Evolutionary conservation across 2,329 filamentous ascomycete genomes (phyloP).

Genomic region (Xylaria sp.): DNA sequence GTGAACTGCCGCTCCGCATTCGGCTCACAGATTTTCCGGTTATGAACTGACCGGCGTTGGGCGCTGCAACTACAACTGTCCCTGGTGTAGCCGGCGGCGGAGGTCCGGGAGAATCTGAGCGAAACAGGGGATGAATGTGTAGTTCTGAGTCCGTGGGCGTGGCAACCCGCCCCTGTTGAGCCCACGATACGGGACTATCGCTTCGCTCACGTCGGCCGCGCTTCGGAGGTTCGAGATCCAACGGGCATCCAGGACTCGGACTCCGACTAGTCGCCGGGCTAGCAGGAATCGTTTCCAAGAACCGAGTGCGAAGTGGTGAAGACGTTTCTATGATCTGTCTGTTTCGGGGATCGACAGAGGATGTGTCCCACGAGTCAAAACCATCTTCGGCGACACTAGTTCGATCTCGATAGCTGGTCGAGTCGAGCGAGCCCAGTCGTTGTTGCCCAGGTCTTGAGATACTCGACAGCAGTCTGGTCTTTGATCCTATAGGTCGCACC

Average conservation of each 20-base stretch:
- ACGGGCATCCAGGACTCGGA: constrained; percentile 68
- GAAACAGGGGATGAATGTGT: constrained; percentile 82
- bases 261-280: constrained; percentile 72
- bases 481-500: constrained; percentile 67
- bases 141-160: constrained; percentile 64
- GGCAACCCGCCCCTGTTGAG: constrained; percentile 50
- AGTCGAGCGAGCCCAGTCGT: constrained; percentile 61
- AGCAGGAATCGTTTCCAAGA: constrained; percentile 77
- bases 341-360: constrained; percentile 70
- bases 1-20: constrained; percentile 66
- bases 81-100: constrained; percentile 73
- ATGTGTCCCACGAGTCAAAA: constrained; percentile 82
- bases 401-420: constrained; percentile 50
- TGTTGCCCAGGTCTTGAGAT: constrained; percentile 53
- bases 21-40: constrained; percentile 63
- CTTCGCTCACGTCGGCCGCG: constrained; percentile 60
- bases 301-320: constrained; percentile 58
- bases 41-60: constrained; percentile 73
- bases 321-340: constrained; percentile 66
- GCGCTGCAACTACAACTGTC: constrained; percentile 76
- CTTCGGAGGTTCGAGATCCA: constrained; percentile 66
- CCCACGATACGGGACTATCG: constrained; percentile 58
- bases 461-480: constrained; percentile 61
- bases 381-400: constrained; percentile 63
- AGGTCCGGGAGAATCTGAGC: constrained; percentile 75